Base-by-base conservation (phyloP, 2,329 filamentous ascomycete species). In the Aspergillus costaricaensis region DNA sequence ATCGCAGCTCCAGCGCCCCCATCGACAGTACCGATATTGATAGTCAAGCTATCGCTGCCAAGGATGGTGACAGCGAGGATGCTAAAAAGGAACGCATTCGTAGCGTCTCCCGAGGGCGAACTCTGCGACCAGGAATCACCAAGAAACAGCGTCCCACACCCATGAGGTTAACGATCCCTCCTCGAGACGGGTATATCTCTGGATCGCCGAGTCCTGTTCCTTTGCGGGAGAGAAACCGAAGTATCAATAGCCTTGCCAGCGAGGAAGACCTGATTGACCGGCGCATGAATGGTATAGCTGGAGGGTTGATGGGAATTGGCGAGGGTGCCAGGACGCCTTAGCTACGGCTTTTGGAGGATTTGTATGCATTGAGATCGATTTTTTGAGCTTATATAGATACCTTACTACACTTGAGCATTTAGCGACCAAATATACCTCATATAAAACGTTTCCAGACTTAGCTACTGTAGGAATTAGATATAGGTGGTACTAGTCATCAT, bases 261-360 rank as follows among this genome's bases (percentile, higher is more conserved):
- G 80, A 83, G 62, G 84, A 86, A 65, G 84, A 86, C 74, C 68
- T 86, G 38, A 70, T 86, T 21, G 81, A 81, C 38, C 73, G 84
- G 39, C 76, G 83, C 38, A 86, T 86, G 84, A 77, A 82, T 61
- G 83, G 83, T 1, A 70, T 85, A 58, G 80, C 81, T 17, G 80
- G 82, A 10, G 79, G 80, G 38, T 75, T 85, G 72, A 83, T 83
- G 70, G 81, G 81, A 4, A 68, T 76, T 43, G 73, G 72, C 10
- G 76, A 79, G 51, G 68, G 70, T 14, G 74, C 70, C 4, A 68
- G 70, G 57, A 77, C 75, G 2, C 68, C 72, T 6, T 75, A 66
- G 70, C 6, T 3, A 7, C 10, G 7, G 23, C 15, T 21, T 15
- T 38, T 23, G 30, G 17, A 12, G n/a, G 17, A 44, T 23, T 3